Evolutionary conservation across 495 filamentous ascomycete species (phyloP).

Genomic region (Hyaloscypha hepaticicola): DNA sequence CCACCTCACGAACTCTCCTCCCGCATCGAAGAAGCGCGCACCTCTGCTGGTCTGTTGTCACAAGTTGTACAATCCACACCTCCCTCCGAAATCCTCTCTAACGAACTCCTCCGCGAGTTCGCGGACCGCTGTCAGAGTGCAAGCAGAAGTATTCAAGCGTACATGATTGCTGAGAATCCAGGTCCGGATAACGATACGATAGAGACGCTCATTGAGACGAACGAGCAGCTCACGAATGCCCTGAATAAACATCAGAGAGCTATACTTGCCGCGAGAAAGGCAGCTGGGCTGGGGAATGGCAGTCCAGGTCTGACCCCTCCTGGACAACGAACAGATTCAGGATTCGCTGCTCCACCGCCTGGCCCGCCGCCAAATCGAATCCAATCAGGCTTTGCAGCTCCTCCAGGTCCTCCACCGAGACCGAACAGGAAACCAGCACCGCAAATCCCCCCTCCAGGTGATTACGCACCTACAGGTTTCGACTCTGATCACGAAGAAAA

Average conservation of each 20-base stretch:
- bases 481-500: slow-evolving; percentile 24
- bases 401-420: slow-evolving; percentile 24
- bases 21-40: slow-evolving; percentile 84
- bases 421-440: slow-evolving; percentile 14
- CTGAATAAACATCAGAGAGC: slow-evolving; percentile 79
- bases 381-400: slow-evolving; percentile 16
- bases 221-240: slow-evolving; percentile 79
- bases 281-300: slow-evolving; percentile 26
- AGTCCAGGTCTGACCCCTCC: slow-evolving; percentile 15
- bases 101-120: slow-evolving; percentile 92
- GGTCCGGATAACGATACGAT: slow-evolving; percentile 89
- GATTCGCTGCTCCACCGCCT: slow-evolving; percentile 7
- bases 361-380: slow-evolving; percentile 19
- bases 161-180: slow-evolving; percentile 77
- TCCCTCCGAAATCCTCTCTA: slow-evolving; percentile 66
- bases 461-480: slow-evolving; percentile 23
- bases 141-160: slow-evolving; percentile 72
- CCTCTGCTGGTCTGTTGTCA: slow-evolving; percentile 82
- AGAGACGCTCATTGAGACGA: slow-evolving; percentile 88
- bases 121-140: slow-evolving; percentile 81
- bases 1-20: slow-evolving; percentile 75
- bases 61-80: slow-evolving; percentile 87
- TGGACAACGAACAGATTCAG: slow-evolving; percentile 11
- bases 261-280: slow-evolving; percentile 68
- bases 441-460: slow-evolving; percentile 30